Evolutionary conservation across 2,329 filamentous ascomycete genomes (phyloP), one percentile per base, ranked within the genome.

Genomic region (Hymenoscyphus fructigenus): DNA sequence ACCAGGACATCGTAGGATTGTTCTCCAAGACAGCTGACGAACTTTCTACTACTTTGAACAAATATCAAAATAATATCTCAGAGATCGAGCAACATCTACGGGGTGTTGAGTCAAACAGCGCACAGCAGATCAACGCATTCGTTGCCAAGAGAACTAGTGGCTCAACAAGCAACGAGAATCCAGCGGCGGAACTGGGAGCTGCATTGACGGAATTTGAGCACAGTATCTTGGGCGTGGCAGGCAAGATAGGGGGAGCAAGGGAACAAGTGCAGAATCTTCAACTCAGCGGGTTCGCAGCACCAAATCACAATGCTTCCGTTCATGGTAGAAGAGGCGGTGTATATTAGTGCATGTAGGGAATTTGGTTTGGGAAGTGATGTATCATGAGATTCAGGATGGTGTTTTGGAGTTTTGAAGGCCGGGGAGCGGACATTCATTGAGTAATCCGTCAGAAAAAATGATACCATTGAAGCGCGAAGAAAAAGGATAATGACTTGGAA

Each of bases 81-180:
- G 87, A 90, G 73, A 88, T 90, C 61, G 88, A 90, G 76, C 80
- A 83, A 68, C 87, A 89, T 72, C 79, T 90, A 67, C 82, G 86
- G 66, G 84, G 85, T 9, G 82, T 90, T n/a, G 86, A 89, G 74
- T 80, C 82, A 15, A 84, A 81, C 41, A 79, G 88, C 65, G 81
- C 84, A 57, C 83, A 86, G 66, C 84, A 89, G 75, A 81, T 88
- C 65, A 84, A 85, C 71, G 81, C 84, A 55, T 80, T 85, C 70
- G 78, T 79, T 36, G 74, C 74, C 26, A 79, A 76, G 59, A 66
- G 73, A 76, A 79, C 75, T 69, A 77, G 79, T 34, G 72, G 73
- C 63, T 70, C 75, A 23, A 72, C 75, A 20, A 75, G 77, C 2
- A 66, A 72, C 34, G 79, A 83, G 68, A 78, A 85, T 75, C 78